Evolutionary conservation across 2,329 filamentous ascomycete species (phyloP).

Genomic region (Rhexocercosporidium sp.): DNA sequence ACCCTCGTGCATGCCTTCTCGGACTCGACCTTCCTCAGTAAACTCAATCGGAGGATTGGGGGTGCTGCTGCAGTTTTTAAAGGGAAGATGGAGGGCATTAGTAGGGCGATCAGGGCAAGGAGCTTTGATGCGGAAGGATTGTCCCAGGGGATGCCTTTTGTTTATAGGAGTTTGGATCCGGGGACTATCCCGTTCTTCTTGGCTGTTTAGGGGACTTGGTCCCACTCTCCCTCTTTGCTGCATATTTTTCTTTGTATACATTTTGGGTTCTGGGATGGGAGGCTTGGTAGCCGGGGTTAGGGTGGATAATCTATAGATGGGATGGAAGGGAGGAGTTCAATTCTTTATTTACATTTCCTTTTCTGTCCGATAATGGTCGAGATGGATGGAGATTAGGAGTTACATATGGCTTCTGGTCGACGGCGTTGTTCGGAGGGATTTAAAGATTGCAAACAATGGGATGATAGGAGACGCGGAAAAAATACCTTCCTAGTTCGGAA

Average conservation of each 20-base stretch:
- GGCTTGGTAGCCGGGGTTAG: no score
- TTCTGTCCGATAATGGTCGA: no score
- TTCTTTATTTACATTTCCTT: no score
- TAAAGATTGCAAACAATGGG: no score
- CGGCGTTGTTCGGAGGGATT: no score
- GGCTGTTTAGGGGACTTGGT: not conserved
- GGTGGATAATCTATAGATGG: no score
- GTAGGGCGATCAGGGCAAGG: slow-evolving; percentile 45
- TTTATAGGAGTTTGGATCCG: slow-evolving; percentile 41
- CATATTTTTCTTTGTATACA: not conserved
- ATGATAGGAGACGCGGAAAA: no score
- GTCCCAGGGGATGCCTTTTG: slow-evolving; percentile 53
- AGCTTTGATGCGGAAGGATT: slow-evolving; percentile 50
- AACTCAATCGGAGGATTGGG: slow-evolving; percentile 37
- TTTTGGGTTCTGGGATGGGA: not conserved
- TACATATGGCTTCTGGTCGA: no score
- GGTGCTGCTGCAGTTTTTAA: slow-evolving; percentile 46
- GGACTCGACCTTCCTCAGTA: slow-evolving; percentile 42
- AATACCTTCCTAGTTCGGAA: no score
- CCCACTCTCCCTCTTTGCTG: not conserved
- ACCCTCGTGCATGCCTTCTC: slow-evolving; percentile 51
- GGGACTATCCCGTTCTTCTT: slow-evolving; percentile 23
- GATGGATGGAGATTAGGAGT: no score
- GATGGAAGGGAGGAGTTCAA: no score
- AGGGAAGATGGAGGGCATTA: slow-evolving; percentile 46